phyloP scores from a whole-genome alignment of 2,329 filamentous ascomycete species.

The Polytolypa hystricis region DNA sequence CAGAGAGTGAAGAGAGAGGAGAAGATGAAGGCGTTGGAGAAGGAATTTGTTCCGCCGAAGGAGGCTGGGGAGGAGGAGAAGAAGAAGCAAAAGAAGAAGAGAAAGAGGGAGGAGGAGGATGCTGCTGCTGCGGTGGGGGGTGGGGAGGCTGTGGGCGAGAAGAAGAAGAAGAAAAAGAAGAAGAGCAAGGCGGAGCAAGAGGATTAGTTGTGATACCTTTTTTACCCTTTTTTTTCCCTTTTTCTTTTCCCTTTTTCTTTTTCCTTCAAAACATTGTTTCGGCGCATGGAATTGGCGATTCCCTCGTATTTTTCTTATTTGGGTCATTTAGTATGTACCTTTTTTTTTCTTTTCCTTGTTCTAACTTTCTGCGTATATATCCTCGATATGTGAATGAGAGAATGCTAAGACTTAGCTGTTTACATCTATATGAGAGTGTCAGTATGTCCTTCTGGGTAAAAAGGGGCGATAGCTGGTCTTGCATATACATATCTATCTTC shows the following conservation, averaged over 20 bases:
- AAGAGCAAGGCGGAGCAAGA: slow-evolving; percentile 32
- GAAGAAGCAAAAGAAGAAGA: slow-evolving; percentile 27
- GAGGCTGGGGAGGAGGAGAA: slow-evolving; percentile 52
- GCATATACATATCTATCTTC: too few relatives aligned
- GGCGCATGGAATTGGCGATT: too few relatives aligned
- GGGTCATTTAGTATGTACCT: too few relatives aligned
- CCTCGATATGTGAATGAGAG: too few relatives aligned
- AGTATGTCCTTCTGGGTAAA: too few relatives aligned
- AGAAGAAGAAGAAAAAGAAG: slow-evolving; percentile 54
- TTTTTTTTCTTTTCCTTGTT: too few relatives aligned
- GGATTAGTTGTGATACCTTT: slow-evolving; percentile 7
- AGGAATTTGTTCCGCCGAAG: slow-evolving; percentile 77
- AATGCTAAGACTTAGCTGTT: too few relatives aligned
- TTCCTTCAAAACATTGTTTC: background rate
- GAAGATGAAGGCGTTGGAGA: slow-evolving; percentile 72
- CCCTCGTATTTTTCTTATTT: too few relatives aligned
- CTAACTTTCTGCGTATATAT: too few relatives aligned
- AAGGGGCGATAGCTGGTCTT: too few relatives aligned
- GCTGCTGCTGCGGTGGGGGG: too few relatives aligned
- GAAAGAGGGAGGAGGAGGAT: slow-evolving; percentile 6
- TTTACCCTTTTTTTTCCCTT: background rate
- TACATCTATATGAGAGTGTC: too few relatives aligned
- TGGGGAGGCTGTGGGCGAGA: background rate
- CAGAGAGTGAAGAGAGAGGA: slow-evolving; percentile 81
- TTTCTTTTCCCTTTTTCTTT: background rate